Conservation (phyloP, 345 rosid species). For the Eucalyptus tenuipes region DNA sequence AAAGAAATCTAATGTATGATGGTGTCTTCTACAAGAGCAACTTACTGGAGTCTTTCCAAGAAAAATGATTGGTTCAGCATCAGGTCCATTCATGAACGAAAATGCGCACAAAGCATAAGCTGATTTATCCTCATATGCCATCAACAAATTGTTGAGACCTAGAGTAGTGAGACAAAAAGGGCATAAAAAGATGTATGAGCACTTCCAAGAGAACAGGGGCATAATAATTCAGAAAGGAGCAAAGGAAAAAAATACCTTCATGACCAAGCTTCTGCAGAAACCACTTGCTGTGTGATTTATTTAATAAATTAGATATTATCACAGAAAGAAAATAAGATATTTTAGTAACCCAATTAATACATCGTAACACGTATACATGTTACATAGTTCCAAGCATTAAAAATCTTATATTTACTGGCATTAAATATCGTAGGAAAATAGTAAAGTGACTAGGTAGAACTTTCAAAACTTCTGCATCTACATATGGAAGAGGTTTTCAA, state of each 20-base stretch:
- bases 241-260: slow-evolving; percentile 48
- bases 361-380: background rate
- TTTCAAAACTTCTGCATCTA: background rate
- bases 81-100: slow-evolving; percentile 71
- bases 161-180: background rate
- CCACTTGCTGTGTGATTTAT: slow-evolving; percentile 67
- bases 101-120: slow-evolving; percentile 88
- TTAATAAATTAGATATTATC: background rate
- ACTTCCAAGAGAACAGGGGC: background rate
- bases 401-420: background rate
- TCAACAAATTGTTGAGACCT: slow-evolving; percentile 80
- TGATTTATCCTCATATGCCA: slow-evolving; percentile 89
- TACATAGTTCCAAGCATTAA: background rate
- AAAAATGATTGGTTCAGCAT: slow-evolving; percentile 61
- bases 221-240: background rate
- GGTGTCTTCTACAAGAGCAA: background rate
- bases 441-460: background rate
- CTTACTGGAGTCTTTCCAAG: slow-evolving; percentile 72
- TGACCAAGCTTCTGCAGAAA: slow-evolving; percentile 84
- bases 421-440: background rate
- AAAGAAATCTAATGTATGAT: background rate
- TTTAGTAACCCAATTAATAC: background rate
- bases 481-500: background rate
- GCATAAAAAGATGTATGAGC: background rate
- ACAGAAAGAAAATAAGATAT: background rate